These are phyloP conservation scores for Fusarium verticillioides DNA, from an alignment of 2,329 filamentous ascomycete species.

Conservation along the genomic window DNA sequence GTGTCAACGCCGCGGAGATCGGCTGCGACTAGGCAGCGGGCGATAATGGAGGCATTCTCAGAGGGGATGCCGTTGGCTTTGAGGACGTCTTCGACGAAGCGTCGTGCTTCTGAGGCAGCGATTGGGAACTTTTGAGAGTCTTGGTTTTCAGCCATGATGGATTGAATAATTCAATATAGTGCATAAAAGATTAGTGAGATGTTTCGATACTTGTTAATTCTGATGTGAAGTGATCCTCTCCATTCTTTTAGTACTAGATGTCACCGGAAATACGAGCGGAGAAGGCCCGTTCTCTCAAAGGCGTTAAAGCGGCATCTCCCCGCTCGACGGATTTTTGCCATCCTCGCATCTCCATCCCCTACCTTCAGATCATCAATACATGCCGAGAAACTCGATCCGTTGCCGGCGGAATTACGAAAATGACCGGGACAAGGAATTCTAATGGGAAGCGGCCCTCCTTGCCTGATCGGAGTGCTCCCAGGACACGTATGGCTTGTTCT, in stretches of 20 bases:
- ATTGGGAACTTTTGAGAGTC: conserved; percentile 47
- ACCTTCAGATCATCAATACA: not conserved
- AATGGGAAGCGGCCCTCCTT: not conserved
- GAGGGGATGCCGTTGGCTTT: conserved; percentile 68
- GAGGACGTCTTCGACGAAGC: conserved; percentile 66
- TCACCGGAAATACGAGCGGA: not conserved
- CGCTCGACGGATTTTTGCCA: conserved; percentile 26
- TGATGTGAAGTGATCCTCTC: not conserved
- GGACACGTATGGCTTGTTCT: conserved; percentile 44
- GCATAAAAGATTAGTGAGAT: not conserved
- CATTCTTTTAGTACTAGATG: conserved; percentile 10
- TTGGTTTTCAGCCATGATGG: conserved; percentile 30
- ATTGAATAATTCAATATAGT: not conserved
- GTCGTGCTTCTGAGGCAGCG: conserved; percentile 53
- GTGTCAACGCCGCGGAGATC: conserved; percentile 84
- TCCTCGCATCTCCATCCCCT: not conserved
- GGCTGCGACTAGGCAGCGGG: conserved; percentile 76
- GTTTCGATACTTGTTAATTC: not conserved
- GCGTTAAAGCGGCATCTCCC: conserved; percentile 30
- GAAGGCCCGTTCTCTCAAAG: conserved; percentile 4
- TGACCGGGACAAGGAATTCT: conserved; percentile 16
- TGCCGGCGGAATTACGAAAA: not conserved
- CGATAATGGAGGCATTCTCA: conserved; percentile 69
- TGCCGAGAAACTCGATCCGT: not conserved
- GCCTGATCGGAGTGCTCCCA: not conserved